Base-by-base conservation (phyloP, 2,329 filamentous ascomycete genomes). In the Proliferodiscus dingleyae region DNA sequence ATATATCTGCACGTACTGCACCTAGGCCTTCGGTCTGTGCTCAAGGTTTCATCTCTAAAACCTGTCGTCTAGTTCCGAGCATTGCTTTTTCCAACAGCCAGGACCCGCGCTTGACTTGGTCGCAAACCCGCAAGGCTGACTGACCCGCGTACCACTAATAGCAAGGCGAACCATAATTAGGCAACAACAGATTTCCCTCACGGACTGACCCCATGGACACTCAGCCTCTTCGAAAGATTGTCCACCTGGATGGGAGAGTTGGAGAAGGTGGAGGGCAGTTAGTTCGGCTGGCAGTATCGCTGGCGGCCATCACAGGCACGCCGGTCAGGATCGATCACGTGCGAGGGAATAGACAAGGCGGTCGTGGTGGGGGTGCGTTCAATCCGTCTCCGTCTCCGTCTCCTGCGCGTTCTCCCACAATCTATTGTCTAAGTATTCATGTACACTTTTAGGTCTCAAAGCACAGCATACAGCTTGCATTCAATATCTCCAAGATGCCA, bases 191-290 rank as follows among this genome's bases (percentile, higher is more conserved):
- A 29, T 23, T 15, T 24, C 18, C 8, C 30, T 16, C 15, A 23
- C 30, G 15, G 3, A 29, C 18, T n/a, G n/a, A n/a, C n/a, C 16
- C 30, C 9, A 11, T n/a, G 23, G 28, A 29, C 11, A 32, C 24
- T 15, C 32, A 19, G 26, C n/a, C 15, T 15, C 16, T 16, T 24
- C 37, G 11, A 37, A 68, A 66, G 33, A 49, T 60, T 6, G 68
- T 80, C 19, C 65, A 70, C 42, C 61, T 83, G 2, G 77, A 81
- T 53, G 80, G 79, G 13, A 64, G 70, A 10, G 76, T 71, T 0
- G 78, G 79, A 1, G 79, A 83, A 57, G 80, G 80, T 4, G 80
- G 79, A 3, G 80, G 80, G 2, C 80, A 84, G 53, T 62, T 83
- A 0, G 72, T 83, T 1, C 66, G 80, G 34, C 66, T 81, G 1